Evolutionary conservation across 75 land plant genomes (phyloP).

Genomic region (Cunninghamia lanceolata): DNA sequence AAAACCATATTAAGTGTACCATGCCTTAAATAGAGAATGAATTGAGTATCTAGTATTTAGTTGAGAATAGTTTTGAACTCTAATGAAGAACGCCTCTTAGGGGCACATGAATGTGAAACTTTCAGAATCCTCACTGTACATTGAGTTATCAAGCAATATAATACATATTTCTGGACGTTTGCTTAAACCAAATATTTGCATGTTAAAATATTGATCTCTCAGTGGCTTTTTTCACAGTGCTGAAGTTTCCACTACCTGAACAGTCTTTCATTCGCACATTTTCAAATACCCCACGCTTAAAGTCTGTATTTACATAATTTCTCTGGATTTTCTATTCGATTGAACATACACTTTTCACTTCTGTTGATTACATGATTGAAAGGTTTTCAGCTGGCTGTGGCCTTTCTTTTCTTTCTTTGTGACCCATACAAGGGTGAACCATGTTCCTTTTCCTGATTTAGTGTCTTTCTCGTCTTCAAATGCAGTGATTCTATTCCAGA

Average conservation of each 20-base stretch:
- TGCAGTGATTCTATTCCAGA: conserved; percentile 4
- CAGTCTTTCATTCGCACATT: not conserved
- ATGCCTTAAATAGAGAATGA: not conserved
- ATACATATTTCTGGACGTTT: not conserved
- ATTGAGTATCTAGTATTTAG: not conserved
- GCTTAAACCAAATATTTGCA: not conserved
- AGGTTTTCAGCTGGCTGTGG: not conserved
- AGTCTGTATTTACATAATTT: not conserved
- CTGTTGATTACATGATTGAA: not conserved
- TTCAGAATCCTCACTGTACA: not conserved
- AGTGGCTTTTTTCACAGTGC: not conserved
- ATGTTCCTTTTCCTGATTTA: not conserved
- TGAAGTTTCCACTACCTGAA: not conserved
- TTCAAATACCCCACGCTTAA: not conserved
- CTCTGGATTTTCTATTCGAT: not conserved
- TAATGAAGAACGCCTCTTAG: not conserved
- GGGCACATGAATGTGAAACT: not conserved
- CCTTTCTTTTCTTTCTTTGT: not conserved
- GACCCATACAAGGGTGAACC: not conserved
- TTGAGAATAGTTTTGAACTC: not conserved
- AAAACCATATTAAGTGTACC: not conserved
- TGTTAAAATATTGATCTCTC: not conserved
- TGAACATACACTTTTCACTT: not conserved
- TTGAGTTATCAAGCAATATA: not conserved
- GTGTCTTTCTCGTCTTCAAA: not conserved